These are phyloP conservation scores for Juncus inflexus DNA, from an alignment of 176 grass and related monocot species.

Conservation along the genomic window DNA sequence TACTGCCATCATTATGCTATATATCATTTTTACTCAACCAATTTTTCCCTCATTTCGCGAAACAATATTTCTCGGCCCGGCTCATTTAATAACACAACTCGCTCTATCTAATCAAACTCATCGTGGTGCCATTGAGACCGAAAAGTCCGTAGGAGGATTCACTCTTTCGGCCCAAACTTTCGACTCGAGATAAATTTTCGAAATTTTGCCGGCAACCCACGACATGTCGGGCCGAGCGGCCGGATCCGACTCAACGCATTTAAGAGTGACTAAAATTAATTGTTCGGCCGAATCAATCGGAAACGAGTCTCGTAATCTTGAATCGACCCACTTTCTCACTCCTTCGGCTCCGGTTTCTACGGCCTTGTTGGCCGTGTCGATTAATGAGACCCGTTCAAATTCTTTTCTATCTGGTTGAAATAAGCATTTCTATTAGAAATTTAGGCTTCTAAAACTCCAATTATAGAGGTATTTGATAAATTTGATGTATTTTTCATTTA, in stretches of 20 bases:
- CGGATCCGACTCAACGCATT: slow-evolving; percentile 44
- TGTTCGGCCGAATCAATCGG: slow-evolving; percentile 39
- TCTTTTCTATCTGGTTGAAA: slow-evolving; percentile 26
- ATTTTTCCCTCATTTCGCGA: too few relatives aligned
- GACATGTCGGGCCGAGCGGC: slow-evolving; percentile 58
- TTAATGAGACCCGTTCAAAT: slow-evolving; percentile 53
- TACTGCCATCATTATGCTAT: too few relatives aligned
- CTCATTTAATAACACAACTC: too few relatives aligned
- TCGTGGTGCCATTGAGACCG: slow-evolving; percentile 57
- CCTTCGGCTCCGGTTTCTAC: slow-evolving; percentile 30
- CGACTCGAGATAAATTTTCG: slow-evolving; percentile 76
- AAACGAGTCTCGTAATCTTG: slow-evolving; percentile 69
- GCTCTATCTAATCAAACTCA: slow-evolving; percentile 5
- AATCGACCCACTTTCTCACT: slow-evolving; percentile 80
- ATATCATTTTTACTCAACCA: too few relatives aligned
- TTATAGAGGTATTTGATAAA: too few relatives aligned
- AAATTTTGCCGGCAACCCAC: slow-evolving; percentile 66
- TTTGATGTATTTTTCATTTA: too few relatives aligned
- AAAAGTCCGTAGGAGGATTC: slow-evolving; percentile 56
- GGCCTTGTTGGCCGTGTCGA: slow-evolving; percentile 49
- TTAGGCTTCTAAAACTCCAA: too few relatives aligned
- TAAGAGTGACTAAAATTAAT: slow-evolving; percentile 55
- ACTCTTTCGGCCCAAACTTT: slow-evolving; percentile 37
- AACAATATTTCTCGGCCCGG: too few relatives aligned
- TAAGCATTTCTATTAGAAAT: too few relatives aligned